Percentiles rank a stretch among this genome's conserved stretches.
These are phyloP conservation scores for Actinomortierella ambigua DNA, from an alignment of 371 early-diverging fungal species.

Conservation along the genomic window DNA sequence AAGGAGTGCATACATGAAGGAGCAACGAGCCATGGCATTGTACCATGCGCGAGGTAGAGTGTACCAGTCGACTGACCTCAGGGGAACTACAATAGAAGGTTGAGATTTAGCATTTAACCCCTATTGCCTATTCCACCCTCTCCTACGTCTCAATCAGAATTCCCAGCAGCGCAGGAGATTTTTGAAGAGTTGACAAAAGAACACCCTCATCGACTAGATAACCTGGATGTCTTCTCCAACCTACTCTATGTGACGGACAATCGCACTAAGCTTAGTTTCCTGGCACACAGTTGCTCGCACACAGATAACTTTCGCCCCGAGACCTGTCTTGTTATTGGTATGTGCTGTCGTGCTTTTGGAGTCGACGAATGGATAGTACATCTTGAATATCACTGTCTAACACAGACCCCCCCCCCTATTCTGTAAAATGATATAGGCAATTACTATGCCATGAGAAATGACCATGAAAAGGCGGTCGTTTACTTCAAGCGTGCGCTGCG, in stretches of 20 bases:
- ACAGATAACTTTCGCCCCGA: conserved; percentile 88
- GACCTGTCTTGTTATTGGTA: conserved; percentile 86
- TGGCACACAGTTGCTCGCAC: conserved; percentile 79
- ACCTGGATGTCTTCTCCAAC: conserved; percentile 90
- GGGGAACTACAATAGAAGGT: not conserved
- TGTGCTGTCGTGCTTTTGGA: not conserved
- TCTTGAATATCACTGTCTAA: conserved; percentile 7
- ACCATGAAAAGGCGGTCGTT: conserved; percentile 85
- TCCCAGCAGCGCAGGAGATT: conserved; percentile 64
- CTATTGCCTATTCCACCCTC: not conserved
- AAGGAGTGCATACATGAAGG: conserved; percentile 62
- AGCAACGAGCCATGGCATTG: conserved; percentile 57
- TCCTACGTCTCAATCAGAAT: conserved; percentile 52
- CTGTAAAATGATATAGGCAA: conserved; percentile 64
- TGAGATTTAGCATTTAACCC: not conserved
- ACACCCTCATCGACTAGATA: conserved; percentile 83
- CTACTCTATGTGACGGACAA: conserved; percentile 83
- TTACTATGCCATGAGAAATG: conserved; percentile 81
- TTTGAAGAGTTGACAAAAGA: conserved; percentile 72
- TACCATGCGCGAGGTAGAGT: conserved; percentile 49
- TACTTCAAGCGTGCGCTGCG: conserved; percentile 86
- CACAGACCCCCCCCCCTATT: not conserved
- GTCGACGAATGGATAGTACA: not conserved
- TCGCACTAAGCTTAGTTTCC: conserved; percentile 66
- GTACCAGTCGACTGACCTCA: too few species aligned